Conservation (phyloP, 2,329 filamentous ascomycete genomes). For the Cladobotryum protrusum region DNA sequence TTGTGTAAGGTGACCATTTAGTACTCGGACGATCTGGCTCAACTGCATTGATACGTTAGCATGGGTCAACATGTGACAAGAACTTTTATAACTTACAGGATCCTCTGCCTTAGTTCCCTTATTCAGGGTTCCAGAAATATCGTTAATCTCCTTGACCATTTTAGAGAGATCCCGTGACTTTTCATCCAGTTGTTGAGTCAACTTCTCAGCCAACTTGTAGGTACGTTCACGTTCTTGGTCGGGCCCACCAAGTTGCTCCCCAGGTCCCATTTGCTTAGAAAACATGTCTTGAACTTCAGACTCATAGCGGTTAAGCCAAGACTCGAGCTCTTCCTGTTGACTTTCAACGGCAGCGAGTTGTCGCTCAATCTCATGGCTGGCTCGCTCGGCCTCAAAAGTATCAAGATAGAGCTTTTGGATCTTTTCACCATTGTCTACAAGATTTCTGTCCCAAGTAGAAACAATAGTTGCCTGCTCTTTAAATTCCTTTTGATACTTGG, state of each 20-base stretch:
- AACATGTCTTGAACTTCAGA: conserved; percentile 86
- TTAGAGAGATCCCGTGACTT: conserved; percentile 88
- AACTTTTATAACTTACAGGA: conserved; percentile 55
- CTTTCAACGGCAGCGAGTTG: conserved; percentile 85
- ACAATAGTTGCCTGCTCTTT: conserved; percentile 83
- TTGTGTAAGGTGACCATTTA: conserved; percentile 88
- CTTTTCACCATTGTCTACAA: conserved; percentile 92
- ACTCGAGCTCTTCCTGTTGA: conserved; percentile 84
- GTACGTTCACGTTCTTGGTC: conserved; percentile 95
- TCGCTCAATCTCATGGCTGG: conserved; percentile 88
- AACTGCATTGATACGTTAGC: conserved; percentile 49
- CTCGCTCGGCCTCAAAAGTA: conserved; percentile 89
- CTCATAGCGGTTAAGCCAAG: conserved; percentile 87
- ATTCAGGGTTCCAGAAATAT: conserved; percentile 79
- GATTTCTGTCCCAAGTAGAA: conserved; percentile 81
- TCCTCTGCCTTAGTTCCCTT: conserved; percentile 86
- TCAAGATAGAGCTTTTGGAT: conserved; percentile 88
- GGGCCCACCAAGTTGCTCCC: conserved; percentile 73
- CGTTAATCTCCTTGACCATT: conserved; percentile 98
- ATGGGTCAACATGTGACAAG: conserved; percentile 8
- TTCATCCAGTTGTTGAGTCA: conserved; percentile 83
- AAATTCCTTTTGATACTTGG: conserved; percentile 96
- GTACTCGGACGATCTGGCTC: conserved; percentile 89
- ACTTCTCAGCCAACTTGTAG: conserved; percentile 90
- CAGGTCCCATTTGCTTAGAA: conserved; percentile 66